Conservation (phyloP, 257 asterid species). For the Forsythia viridissima region DNA sequence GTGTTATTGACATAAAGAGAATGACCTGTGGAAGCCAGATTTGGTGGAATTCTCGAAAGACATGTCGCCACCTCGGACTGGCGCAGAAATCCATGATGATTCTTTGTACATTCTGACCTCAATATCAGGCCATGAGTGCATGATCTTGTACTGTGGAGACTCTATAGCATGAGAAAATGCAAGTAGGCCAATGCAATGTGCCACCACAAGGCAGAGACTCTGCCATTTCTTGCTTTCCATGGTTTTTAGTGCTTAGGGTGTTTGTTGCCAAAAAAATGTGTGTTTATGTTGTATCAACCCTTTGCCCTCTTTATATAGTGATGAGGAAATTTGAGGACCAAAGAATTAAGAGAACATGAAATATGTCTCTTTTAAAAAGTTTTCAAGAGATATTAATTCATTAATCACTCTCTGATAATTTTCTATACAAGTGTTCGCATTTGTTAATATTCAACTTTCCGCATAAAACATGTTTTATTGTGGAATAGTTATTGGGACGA, state of each 20-base stretch:
- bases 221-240: not conserved
- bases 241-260: not conserved
- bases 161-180: not conserved
- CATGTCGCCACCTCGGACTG: not conserved
- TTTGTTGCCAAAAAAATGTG: not conserved
- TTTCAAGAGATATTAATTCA: no score
- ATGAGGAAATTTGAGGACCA: not conserved
- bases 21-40: conserved; percentile 27
- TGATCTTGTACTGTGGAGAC: conserved; percentile 17
- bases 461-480: not conserved
- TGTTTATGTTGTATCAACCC: not conserved
- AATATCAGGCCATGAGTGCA: conserved; percentile 17
- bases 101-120: conserved; percentile 26
- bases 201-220: not conserved
- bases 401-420: no score
- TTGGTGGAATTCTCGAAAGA: conserved; percentile 21
- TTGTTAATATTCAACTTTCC: not conserved
- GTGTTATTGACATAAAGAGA: not conserved
- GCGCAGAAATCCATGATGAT: conserved; percentile 20
- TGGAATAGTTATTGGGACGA: no score
- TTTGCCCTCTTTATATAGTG: not conserved
- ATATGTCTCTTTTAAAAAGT: no score
- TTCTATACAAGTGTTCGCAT: no score
- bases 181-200: not conserved
- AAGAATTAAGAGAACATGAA: not conserved